Conservation (phyloP, 148 eudicot species). For the Arctostaphylos glauca region DNA sequence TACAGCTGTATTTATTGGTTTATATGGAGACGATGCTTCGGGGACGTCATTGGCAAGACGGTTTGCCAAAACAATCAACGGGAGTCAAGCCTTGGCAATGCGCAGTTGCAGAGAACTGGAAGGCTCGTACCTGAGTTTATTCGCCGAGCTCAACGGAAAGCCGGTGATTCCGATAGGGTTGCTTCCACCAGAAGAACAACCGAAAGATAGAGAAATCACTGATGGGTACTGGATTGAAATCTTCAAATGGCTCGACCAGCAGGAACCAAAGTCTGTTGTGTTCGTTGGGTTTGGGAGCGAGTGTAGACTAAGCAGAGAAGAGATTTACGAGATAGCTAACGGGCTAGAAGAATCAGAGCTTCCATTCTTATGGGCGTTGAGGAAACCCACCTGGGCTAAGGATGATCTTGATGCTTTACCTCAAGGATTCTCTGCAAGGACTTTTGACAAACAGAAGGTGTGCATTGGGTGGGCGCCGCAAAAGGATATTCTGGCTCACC, state of each 20-base stretch:
- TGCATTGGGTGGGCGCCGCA: slow-evolving; percentile 34
- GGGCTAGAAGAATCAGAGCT: slow-evolving; percentile 20
- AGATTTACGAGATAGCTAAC: slow-evolving; percentile 19
- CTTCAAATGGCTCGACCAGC: slow-evolving; percentile 28
- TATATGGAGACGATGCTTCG: background rate
- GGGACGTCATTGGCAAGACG: slow-evolving; percentile 8
- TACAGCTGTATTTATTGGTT: background rate
- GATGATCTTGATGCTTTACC: slow-evolving; percentile 21
- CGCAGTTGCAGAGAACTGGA: slow-evolving; percentile 23
- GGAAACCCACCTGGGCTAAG: slow-evolving; percentile 16
- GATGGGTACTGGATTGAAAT: slow-evolving; percentile 12
- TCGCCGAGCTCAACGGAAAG: background rate
- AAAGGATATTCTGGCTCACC: slow-evolving; percentile 29
- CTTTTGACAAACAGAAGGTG: slow-evolving; percentile 16
- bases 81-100: background rate
- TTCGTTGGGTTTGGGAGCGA: slow-evolving; percentile 33
- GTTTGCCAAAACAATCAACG: slow-evolving; percentile 8
- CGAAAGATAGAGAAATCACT: background rate
- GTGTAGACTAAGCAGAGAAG: slow-evolving; percentile 15
- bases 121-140: slow-evolving; percentile 17
- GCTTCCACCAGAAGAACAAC: slow-evolving; percentile 12
- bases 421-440: slow-evolving; percentile 2
- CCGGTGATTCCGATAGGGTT: slow-evolving; percentile 22
- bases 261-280: slow-evolving; percentile 14
- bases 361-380: slow-evolving; percentile 22